A percentile compares a stretch with the other conserved stretches of the same genome.
Conservation (phyloP, 192 early-diverging fungal genomes). For the Backusella morwellensis region DNA sequence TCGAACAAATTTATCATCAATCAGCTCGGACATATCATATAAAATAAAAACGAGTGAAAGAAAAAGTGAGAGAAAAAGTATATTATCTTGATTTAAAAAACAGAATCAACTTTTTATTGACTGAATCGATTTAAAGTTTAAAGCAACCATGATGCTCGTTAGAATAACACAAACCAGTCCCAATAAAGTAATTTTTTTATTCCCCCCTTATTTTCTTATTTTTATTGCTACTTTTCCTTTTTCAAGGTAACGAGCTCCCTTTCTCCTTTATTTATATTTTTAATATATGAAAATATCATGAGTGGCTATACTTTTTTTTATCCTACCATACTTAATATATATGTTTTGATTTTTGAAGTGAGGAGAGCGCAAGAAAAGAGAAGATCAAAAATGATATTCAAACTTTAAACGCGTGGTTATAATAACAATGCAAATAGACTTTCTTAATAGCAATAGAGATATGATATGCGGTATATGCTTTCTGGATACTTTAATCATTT, state of each 20-base stretch:
- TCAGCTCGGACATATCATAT: neutral
- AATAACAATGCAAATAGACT: neutral
- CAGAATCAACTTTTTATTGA: neutral
- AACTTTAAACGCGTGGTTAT: neutral
- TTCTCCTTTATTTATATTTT: neutral
- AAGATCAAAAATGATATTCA: neutral
- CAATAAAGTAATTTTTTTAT: neutral
- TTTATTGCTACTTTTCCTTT: neutral
- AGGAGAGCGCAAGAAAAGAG: neutral
- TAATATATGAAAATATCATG: neutral
- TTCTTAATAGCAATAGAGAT: neutral
- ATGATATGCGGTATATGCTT: too few species aligned
- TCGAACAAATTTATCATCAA: neutral
- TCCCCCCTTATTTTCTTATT: neutral
- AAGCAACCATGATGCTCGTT: neutral
- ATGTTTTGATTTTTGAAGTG: neutral
- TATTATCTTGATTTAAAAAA: neutral
- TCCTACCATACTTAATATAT: neutral
- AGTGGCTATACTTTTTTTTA: neutral
- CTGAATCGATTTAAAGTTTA: neutral
- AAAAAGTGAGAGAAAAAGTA: neutral
- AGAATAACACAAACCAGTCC: neutral
- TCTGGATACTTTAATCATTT: too few species aligned
- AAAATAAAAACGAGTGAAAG: neutral
- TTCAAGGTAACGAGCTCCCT: neutral